Base-by-base conservation (phyloP, 768 basidiomycete genomes). In the Paxillus involutus region DNA sequence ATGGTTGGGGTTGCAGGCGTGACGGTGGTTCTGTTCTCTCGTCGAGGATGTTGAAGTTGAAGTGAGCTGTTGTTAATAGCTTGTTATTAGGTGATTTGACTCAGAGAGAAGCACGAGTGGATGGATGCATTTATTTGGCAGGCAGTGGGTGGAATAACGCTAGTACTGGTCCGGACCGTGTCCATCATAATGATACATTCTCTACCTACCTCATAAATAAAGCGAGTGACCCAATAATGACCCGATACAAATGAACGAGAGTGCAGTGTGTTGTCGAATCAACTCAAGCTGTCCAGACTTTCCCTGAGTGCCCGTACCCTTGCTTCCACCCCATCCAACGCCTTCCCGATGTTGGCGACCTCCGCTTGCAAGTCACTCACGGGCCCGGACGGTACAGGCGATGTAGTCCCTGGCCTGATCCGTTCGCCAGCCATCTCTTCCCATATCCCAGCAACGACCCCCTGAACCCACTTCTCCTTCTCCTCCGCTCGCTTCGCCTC, bases 391-490 rank as follows among this genome's bases (percentile, higher is more conserved):
- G 41, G 53, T 58, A 63, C 50, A 30, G 68, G 61, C 14, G 56
- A 57, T 26, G 56, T 51, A 16, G 51, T 59, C 50, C 58, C 51
- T 53, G 53, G 60, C 62, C 56, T 59, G 17, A 30, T 60, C 62
- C 80, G 81, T 35, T 76, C 78, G 44, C 69, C 73, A 17, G 77
- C 74, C 61, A 90, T 62, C 73, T 90, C 88, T 39, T 88, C 87
- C 82, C 85, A 84, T 47, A 91, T 70, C n/a, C 82, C 80, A 30
- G 80, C 80, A 45, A 90, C 81, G 49, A 91, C 80, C 4, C 82
- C 82, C 64, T 88, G 84, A 54, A 89, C 81, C 84, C 83, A 87
- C 74, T 80, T 80, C 70, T 89, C 88, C 71, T 82, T 77, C 65
- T 89, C 89, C 67, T 82, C 86, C 60, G 70, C 75, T 69, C 75